Evolutionary conservation across 768 basidiomycete species (phyloP).

Genomic region (Phaeolepiota aurea): DNA sequence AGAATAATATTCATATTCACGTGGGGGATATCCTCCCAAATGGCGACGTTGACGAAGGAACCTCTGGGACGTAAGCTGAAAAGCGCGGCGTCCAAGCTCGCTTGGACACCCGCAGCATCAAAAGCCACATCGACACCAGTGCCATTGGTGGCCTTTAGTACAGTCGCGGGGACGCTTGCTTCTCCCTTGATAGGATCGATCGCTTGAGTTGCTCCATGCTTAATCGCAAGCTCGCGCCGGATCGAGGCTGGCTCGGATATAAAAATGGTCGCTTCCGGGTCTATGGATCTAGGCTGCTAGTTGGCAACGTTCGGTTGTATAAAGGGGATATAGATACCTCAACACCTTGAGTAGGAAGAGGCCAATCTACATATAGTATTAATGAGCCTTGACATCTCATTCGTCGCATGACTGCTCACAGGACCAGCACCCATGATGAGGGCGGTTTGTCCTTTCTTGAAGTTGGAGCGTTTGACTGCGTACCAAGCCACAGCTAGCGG

Average conservation of each 20-base stretch:
- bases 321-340: constrained; percentile 10
- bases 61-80: constrained; percentile 27
- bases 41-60: constrained; percentile 28
- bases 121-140: constrained; percentile 36
- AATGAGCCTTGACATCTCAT: background rate
- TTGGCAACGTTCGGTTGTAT: background rate
- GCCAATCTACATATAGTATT: constrained; percentile 21
- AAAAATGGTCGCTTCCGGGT: constrained; percentile 18
- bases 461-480: constrained; percentile 31
- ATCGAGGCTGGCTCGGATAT: constrained; percentile 31
- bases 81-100: constrained; percentile 26
- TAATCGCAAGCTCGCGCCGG: constrained; percentile 26
- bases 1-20: constrained; percentile 28
- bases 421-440: constrained; percentile 38
- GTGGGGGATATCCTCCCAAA: constrained; percentile 28
- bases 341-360: constrained; percentile 28
- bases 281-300: constrained; percentile 14
- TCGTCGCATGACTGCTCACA: constrained; percentile 14
- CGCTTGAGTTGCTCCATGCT: constrained; percentile 27
- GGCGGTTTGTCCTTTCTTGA: constrained; percentile 26
- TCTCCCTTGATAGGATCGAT: constrained; percentile 21
- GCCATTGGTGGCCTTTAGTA: constrained; percentile 17
- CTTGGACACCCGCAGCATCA: constrained; percentile 37
- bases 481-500: constrained; percentile 39
- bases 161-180: constrained; percentile 16